Evolutionary conservation across 2,329 filamentous ascomycete species (phyloP), one percentile per base, ranked within the genome.

Genomic region (Alternaria triticina): DNA sequence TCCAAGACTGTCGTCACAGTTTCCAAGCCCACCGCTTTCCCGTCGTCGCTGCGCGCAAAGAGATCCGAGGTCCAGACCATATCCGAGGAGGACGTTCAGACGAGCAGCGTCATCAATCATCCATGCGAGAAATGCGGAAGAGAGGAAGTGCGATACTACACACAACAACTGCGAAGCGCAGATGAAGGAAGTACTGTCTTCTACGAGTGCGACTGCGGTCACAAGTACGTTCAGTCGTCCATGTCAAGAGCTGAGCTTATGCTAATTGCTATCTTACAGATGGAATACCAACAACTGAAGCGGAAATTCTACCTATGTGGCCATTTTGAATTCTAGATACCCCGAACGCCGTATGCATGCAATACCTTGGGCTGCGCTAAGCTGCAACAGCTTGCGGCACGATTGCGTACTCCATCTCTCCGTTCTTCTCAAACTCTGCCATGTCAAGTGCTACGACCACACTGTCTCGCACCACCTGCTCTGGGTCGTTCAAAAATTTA

Each of bases 151-250:
- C 91, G 89, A 72, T 98, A 90, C 79, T 91, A 93, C 54, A 91
- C 91, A 3, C 88, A 93, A 64, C 96, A 99, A 79, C 83, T 97
- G 74, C 90, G 95, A 72, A 90, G 94, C 84, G 96, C 95, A 58
- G 96, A 99, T 79, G 95, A 98, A 88, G 96, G 96, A 65, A 93
- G 91, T 69, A 97, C 95, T 1, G 88, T 97, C 58, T 96, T 97
- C 76, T 97, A 93, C 82, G 90, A 86, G 64, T 97, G 94, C 82
- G 89, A 94, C 61, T 97, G 94, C 78, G 92, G 93, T 62, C 85
- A 93, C 81, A 94, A 91, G 91, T 94, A 87, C 72, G 89, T 80
- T 45, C 47, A 36, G 47, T 15, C 55, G 43, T 22, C 12, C 45
- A 10, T 50, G 59, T 25, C 56, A 54, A 25, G 47, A 36, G 58